These are phyloP conservation scores for Penicillium expansum DNA, from an alignment of 2,329 filamentous ascomycete genomes.

Conservation along the genomic window DNA sequence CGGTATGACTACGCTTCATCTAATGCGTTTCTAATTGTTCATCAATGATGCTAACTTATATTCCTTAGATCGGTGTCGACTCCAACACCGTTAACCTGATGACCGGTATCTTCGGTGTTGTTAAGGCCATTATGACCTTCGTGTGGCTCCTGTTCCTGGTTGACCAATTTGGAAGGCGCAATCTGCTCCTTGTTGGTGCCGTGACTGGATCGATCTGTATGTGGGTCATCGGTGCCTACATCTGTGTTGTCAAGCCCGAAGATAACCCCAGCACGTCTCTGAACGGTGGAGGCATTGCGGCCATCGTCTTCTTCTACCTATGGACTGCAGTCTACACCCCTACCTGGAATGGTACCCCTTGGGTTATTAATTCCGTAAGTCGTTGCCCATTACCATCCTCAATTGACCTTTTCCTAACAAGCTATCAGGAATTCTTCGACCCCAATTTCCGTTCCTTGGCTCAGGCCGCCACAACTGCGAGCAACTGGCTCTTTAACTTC, in stretches of 20 bases:
- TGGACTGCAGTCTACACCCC: constrained; percentile 72
- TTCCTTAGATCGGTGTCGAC: constrained; percentile 53
- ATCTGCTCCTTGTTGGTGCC: constrained; percentile 64
- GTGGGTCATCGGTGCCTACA: constrained; percentile 36
- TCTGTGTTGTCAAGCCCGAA: constrained; percentile 34
- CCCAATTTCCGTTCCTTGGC: constrained; percentile 67
- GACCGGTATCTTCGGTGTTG: constrained; percentile 73
- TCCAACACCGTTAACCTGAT: constrained; percentile 59
- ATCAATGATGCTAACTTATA: constrained; percentile 2
- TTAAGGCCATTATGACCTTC: constrained; percentile 67
- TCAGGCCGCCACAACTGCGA: constrained; percentile 61
- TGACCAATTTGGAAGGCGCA: constrained; percentile 61
- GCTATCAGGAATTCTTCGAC: constrained; percentile 63
- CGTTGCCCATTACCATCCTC: neutral
- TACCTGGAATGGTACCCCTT: constrained; percentile 70
- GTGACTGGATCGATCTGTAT: constrained; percentile 51
- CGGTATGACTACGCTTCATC: constrained; percentile 2
- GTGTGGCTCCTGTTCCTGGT: constrained; percentile 68
- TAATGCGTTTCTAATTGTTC: neutral
- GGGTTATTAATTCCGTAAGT: constrained; percentile 64
- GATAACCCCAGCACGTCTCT: constrained; percentile 25
- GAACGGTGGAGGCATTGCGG: constrained; percentile 39
- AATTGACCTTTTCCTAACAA: constrained; percentile 8
- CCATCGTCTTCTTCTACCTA: constrained; percentile 66
- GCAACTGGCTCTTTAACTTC: constrained; percentile 40